Evolutionary conservation across 129 eudicot species (phyloP).

Genomic region (Artemisia annua): DNA sequence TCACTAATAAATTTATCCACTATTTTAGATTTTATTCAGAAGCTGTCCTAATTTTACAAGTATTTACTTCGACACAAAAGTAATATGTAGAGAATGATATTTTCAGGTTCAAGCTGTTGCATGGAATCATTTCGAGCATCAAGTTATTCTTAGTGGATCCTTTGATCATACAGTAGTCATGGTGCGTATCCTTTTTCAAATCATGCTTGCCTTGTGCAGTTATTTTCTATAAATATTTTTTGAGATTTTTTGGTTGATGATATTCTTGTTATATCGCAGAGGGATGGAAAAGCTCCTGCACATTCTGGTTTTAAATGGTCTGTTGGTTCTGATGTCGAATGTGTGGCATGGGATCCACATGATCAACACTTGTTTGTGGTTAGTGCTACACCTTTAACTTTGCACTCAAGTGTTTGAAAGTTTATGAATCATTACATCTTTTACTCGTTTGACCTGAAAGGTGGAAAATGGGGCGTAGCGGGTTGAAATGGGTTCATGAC

Average conservation of each 20-base stretch:
- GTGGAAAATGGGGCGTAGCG: neutral
- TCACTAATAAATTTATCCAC: no score
- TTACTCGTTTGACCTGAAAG: neutral
- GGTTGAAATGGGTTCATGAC: neutral
- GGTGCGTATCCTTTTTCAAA: conserved; percentile 41
- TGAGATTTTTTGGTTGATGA: neutral
- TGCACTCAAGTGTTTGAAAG: neutral
- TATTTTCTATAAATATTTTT: conserved; percentile 6
- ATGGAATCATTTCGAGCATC: conserved; percentile 70
- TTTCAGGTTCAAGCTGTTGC: conserved; percentile 93
- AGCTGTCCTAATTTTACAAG: no score
- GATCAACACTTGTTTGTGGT: conserved; percentile 69
- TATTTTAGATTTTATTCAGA: no score
- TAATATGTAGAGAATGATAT: no score
- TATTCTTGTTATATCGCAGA: conserved; percentile 43
- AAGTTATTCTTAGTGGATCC: conserved; percentile 90
- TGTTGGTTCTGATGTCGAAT: conserved; percentile 66
- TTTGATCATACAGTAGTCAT: conserved; percentile 84
- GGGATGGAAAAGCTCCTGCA: conserved; percentile 60
- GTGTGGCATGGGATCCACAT: conserved; percentile 69
- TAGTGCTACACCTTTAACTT: conserved; percentile 21
- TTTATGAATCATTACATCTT: neutral
- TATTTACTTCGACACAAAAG: no score
- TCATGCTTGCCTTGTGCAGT: neutral
- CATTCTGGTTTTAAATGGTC: conserved; percentile 78